Evolutionary conservation across 306 rosid genomes (phyloP).

Genomic region (Quillaja saponaria): DNA sequence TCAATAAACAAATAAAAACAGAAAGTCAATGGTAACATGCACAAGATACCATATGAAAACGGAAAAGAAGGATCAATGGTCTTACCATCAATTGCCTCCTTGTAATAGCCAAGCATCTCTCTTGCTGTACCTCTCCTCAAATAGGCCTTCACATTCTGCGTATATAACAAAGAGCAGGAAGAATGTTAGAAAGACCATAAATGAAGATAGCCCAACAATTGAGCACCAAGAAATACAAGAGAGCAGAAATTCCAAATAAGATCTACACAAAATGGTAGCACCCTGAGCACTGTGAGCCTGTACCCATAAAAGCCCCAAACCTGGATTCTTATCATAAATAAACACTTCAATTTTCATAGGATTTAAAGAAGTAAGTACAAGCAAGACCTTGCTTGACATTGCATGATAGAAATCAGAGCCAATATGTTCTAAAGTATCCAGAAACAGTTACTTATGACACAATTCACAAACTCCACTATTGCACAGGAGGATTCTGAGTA

Average conservation of each 20-base stretch:
- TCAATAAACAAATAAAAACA: no score
- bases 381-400: no score
- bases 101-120: conserved; percentile 89
- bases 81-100: conserved; percentile 91
- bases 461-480: no score
- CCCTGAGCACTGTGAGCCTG: background rate
- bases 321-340: no score
- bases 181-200: conserved; percentile 9
- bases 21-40: no score
- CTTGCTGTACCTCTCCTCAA: conserved; percentile 91
- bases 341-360: no score
- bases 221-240: conserved; percentile 16
- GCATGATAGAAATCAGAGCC: no score
- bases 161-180: conserved; percentile 25
- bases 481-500: no score
- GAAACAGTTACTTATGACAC: no score
- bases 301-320: background rate
- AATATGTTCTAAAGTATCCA: no score
- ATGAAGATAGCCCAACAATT: no score
- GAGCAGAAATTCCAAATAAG: conserved; percentile 10
- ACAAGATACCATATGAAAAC: background rate
- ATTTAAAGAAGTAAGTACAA: no score
- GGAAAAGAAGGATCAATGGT: conserved; percentile 22
- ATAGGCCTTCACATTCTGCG: conserved; percentile 89
- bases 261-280: background rate